These are phyloP conservation scores for Mrakia gelida DNA, from an alignment of 768 basidiomycete genomes.

Conservation along the genomic window DNA sequence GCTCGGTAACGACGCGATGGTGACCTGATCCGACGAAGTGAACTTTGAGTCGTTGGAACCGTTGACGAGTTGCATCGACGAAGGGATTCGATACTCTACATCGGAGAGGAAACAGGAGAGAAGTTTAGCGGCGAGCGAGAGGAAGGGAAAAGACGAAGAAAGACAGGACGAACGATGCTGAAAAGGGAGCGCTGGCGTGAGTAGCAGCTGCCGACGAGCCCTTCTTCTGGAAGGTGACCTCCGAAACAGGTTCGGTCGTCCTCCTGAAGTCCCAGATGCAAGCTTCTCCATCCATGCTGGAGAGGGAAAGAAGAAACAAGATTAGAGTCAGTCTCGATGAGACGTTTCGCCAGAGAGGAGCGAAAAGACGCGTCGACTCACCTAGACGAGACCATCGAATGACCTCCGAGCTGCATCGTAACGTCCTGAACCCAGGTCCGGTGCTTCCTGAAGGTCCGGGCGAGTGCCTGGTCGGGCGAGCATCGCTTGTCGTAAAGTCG, in stretches of 20 bases:
- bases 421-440: slow-evolving; percentile 86
- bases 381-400: slow-evolving; percentile 78
- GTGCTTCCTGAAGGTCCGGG: slow-evolving; percentile 72
- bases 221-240: slow-evolving; percentile 61
- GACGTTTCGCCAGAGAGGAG: neutral
- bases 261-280: slow-evolving; percentile 85
- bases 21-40: slow-evolving; percentile 38
- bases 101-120: neutral
- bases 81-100: slow-evolving; percentile 31
- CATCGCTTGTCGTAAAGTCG: slow-evolving; percentile 89
- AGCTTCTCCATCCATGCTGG: slow-evolving; percentile 80
- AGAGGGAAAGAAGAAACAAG: slow-evolving; percentile 10
- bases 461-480: slow-evolving; percentile 73
- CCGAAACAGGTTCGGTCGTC: slow-evolving; percentile 55
- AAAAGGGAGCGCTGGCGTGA: slow-evolving; percentile 74
- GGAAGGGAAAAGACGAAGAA: neutral
- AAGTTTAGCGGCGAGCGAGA: neutral
- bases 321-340: slow-evolving; percentile 1
- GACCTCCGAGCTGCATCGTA: slow-evolving; percentile 67
- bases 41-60: slow-evolving; percentile 39
- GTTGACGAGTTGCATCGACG: slow-evolving; percentile 37
- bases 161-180: slow-evolving; percentile 65
- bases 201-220: slow-evolving; percentile 83
- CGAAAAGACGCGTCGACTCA: slow-evolving; percentile 44
- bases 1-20: slow-evolving; percentile 20